Conservation (phyloP, 768 basidiomycete genomes). For the Scleroderma bovista region DNA sequence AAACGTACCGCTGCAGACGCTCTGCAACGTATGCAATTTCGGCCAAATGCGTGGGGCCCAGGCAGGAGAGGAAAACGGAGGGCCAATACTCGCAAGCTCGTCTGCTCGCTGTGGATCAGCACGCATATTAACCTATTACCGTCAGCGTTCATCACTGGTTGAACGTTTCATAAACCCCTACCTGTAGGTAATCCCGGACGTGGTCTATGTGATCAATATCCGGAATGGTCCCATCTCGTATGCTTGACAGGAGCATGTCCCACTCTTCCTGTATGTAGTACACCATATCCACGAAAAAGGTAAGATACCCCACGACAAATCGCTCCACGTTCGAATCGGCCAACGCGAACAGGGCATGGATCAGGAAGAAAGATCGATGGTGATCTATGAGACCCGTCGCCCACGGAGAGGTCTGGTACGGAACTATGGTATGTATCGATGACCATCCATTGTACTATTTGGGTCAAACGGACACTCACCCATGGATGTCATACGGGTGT, state of each 20-base stretch:
- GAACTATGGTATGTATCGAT: constrained; percentile 1
- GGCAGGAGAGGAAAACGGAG: constrained; percentile 9
- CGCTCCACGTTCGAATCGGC: not conserved
- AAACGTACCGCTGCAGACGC: no score
- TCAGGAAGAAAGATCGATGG: constrained; percentile 13
- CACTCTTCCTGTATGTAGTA: constrained; percentile 12
- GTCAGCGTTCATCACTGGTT: not conserved
- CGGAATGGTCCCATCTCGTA: constrained; percentile 12
- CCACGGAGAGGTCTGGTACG: constrained; percentile 10
- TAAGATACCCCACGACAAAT: constrained; percentile 3
- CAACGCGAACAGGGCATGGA: constrained; percentile 20
- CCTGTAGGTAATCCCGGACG: constrained; percentile 14
- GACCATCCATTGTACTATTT: not conserved
- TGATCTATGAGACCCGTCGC: constrained; percentile 11
- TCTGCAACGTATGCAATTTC: no score
- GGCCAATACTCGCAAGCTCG: constrained; percentile 12
- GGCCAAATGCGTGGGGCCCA: constrained; percentile 7
- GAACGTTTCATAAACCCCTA: not conserved
- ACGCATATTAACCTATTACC: constrained; percentile 1
- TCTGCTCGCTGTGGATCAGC: constrained; percentile 13
- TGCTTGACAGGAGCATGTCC: constrained; percentile 11
- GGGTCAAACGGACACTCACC: not conserved
- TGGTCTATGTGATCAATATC: constrained; percentile 9
- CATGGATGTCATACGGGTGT: not conserved
- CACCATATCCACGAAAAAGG: constrained; percentile 10